Percentiles rank a stretch among this genome's conserved stretches.
Conservation (phyloP, 1,284 basidiomycete genomes). For the Malassezia globosa region DNA sequence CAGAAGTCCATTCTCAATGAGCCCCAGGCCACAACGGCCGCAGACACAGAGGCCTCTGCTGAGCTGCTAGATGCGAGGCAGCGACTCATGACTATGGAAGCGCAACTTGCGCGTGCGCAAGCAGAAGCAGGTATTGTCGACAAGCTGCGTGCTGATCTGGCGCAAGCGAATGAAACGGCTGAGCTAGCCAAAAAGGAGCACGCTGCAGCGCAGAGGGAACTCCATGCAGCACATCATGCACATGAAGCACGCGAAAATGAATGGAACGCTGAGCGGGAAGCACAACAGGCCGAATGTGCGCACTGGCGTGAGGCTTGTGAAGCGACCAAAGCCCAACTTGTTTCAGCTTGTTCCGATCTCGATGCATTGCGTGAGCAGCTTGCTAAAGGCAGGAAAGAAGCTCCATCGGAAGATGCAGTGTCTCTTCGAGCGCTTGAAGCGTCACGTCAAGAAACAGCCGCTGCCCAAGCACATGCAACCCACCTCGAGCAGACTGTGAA, state of each 20-base stretch:
- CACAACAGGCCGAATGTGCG: neutral
- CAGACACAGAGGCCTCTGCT: slow-evolving; percentile 19
- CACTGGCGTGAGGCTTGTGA: neutral
- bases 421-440: slow-evolving; percentile 1
- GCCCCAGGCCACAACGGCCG: slow-evolving; percentile 23
- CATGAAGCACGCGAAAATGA: neutral
- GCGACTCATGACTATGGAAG: slow-evolving; percentile 26
- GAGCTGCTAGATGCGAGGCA: slow-evolving; percentile 41
- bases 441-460: neutral
- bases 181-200: neutral
- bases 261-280: neutral
- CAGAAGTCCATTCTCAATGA: slow-evolving; percentile 36
- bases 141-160: slow-evolving; percentile 9
- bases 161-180: slow-evolving; percentile 1
- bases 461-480: neutral
- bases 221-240: neutral
- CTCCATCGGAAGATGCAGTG: neutral
- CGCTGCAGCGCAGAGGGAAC: neutral
- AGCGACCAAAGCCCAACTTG: slow-evolving; percentile 1
- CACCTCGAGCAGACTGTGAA: neutral
- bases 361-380: neutral
- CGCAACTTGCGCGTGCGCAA: slow-evolving; percentile 17
- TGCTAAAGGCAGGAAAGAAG: neutral
- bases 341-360: neutral
- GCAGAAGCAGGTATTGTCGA: slow-evolving; percentile 14